Base-by-base conservation (phyloP, 2,329 filamentous ascomycete genomes). In the Tolypocladium pustulatum region DNA sequence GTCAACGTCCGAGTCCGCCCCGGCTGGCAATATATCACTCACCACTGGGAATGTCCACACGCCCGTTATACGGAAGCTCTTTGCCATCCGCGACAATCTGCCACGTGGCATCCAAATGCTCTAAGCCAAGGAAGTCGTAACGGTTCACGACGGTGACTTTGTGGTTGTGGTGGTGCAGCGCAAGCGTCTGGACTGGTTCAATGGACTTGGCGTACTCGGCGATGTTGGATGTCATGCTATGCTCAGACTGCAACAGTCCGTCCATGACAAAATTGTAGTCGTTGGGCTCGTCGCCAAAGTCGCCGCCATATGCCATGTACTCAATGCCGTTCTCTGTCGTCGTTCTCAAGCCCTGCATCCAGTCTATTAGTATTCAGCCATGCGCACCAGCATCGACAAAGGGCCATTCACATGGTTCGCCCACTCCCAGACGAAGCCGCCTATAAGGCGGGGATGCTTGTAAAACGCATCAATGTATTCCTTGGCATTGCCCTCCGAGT, bases 381-480 rank as follows among this genome's bases (percentile, higher is more conserved):
- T 40, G 4, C 6, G 2, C 17, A 17, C 40, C 9, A 17, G 38
- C 12, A 54, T 2, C 15, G 20, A 1, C 6, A 43, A 41, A 43
- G 27, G 34, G 22, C 27, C 32, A 54, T 62, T 59, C 57, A 60
- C 63, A 59, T 85, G 82, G 59, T 84, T 86, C 0, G 77, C 79
- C 83, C 83, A 86, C 64, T 86, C 83, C 83, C 83, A 86, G 3
- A 86, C 78, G 40, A 82, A 84, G 0, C 86, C 87, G 6, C 87
- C 86, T 71, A 88, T 86, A 0, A 75, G 65, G 0, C 68, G 62
- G 0, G 68, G 67, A 36, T 75, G 77, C 51, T 78, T 77, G 65
- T 84, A 81, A 68, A 89, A 90, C 0, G 80, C 77, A 8, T 87
- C 80, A 15, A 87, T 73, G 61, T 90, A 90, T 60, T 89, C 86